These are phyloP conservation scores for Verticillium albo-atrum DNA, from an alignment of 2,329 filamentous ascomycete species.

Conservation along the genomic window DNA sequence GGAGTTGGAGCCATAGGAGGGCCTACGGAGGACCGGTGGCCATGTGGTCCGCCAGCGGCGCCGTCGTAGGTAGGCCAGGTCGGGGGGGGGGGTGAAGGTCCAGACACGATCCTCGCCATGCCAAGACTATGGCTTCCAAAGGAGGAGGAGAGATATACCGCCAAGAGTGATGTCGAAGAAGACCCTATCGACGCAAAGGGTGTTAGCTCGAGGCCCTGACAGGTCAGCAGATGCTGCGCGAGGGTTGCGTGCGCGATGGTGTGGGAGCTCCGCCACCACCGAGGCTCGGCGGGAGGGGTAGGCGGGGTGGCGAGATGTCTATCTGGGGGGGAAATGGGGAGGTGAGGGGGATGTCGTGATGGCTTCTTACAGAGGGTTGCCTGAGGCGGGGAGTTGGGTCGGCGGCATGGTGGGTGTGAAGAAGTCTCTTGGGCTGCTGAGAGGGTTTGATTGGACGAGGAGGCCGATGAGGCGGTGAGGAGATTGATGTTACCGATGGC, in stretches of 20 bases:
- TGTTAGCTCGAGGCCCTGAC: conserved; percentile 5
- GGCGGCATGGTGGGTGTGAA: conserved; percentile 30
- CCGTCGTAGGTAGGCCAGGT: neutral
- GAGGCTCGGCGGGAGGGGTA: neutral
- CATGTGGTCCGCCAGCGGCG: neutral
- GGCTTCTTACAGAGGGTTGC: conserved; percentile 39
- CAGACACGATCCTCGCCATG: too few species aligned
- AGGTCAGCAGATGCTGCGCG: neutral
- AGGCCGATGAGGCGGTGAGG: neutral
- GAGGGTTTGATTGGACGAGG: neutral
- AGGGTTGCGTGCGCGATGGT: neutral
- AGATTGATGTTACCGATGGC: neutral
- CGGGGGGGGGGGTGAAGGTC: too few species aligned
- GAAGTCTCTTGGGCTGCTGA: neutral
- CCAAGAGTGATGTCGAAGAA: conserved; percentile 79
- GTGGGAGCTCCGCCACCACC: conserved; percentile 1
- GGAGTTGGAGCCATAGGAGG: too few species aligned
- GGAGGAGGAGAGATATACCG: conserved; percentile 44
- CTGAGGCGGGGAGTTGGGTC: conserved; percentile 40
- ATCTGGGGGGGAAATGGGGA: neutral
- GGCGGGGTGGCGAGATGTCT: neutral
- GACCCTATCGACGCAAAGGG: conserved; percentile 35
- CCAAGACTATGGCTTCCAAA: too few species aligned
- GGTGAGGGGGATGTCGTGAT: conserved; percentile 1
- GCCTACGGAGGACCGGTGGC: neutral